These are phyloP conservation scores for Hylodesmum podocarpum DNA, from an alignment of 306 rosid genomes.

Conservation along the genomic window DNA sequence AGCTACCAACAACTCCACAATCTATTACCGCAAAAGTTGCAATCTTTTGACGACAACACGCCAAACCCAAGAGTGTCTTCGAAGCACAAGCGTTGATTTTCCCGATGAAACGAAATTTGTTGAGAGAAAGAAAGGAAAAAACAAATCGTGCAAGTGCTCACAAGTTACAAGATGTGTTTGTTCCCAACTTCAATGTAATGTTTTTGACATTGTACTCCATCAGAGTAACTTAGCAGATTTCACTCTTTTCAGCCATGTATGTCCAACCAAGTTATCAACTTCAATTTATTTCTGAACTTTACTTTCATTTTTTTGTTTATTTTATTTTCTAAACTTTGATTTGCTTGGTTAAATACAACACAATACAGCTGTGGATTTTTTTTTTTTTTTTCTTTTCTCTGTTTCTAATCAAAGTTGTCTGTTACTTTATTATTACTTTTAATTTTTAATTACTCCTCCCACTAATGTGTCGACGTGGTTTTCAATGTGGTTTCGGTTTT, in stretches of 20 bases:
- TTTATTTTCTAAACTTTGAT: background rate
- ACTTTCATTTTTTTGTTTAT: background rate
- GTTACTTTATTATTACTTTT: background rate
- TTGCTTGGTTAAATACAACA: background rate
- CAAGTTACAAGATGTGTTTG: background rate
- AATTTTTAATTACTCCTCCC: background rate
- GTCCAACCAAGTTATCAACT: background rate
- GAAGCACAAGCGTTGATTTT: conserved; percentile 18
- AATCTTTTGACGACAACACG: conserved; percentile 30
- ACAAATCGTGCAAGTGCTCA: background rate
- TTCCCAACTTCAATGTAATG: background rate
- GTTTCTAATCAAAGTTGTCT: background rate
- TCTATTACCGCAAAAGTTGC: background rate
- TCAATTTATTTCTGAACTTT: background rate
- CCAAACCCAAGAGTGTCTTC: background rate
- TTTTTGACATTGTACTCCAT: background rate
- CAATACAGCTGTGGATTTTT: background rate
- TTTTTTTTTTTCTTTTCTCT: background rate
- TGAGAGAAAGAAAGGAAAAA: conserved; percentile 9
- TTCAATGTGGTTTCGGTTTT: background rate
- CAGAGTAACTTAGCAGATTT: background rate
- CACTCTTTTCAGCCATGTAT: background rate
- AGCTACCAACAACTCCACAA: conserved; percentile 16
- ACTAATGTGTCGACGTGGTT: background rate
- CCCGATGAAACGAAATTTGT: background rate